These are phyloP conservation scores for Globisporangium apiculatum DNA, from an alignment of 352 stramenopile species.

Conservation along the genomic window DNA sequence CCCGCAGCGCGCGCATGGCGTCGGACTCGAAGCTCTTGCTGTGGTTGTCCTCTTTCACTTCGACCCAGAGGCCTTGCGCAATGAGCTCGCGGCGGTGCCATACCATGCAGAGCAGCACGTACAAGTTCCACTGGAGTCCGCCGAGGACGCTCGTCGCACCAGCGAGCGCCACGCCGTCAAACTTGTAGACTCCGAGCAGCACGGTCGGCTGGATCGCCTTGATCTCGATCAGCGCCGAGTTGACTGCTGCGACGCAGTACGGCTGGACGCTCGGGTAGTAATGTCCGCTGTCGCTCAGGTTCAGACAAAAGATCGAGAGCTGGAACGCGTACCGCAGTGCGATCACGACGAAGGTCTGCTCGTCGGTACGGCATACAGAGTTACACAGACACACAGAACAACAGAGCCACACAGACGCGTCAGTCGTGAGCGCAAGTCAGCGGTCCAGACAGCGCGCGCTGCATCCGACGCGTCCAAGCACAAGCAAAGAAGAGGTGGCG, in stretches of 20 bases:
- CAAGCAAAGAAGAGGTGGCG: neutral
- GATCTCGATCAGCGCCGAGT: conserved; percentile 25
- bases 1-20: conserved; percentile 26
- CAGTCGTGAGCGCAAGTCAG: neutral
- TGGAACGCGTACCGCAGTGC: conserved; percentile 75
- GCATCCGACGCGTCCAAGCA: too few species aligned
- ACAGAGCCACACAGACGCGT: neutral
- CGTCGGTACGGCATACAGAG: neutral
- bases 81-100: conserved; percentile 80
- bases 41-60: conserved; percentile 18
- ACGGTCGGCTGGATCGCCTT: conserved; percentile 74
- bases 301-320: conserved; percentile 75
- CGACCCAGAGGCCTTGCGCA: conserved; percentile 67
- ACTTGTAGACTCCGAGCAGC: conserved; percentile 84
- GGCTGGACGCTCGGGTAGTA: conserved; percentile 79
- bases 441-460: neutral
- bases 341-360: conserved; percentile 41
- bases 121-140: conserved; percentile 82
- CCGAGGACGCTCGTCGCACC: conserved; percentile 45
- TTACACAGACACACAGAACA: neutral
- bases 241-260: conserved; percentile 36
- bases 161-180: conserved; percentile 59
- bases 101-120: conserved; percentile 66
- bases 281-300: conserved; percentile 38
- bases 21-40: conserved; percentile 39